Percentiles rank a stretch among this genome's conserved stretches.
phyloP scores from a whole-genome alignment of 805 yeast genomes.

The Pichia sporocuriosa region DNA sequence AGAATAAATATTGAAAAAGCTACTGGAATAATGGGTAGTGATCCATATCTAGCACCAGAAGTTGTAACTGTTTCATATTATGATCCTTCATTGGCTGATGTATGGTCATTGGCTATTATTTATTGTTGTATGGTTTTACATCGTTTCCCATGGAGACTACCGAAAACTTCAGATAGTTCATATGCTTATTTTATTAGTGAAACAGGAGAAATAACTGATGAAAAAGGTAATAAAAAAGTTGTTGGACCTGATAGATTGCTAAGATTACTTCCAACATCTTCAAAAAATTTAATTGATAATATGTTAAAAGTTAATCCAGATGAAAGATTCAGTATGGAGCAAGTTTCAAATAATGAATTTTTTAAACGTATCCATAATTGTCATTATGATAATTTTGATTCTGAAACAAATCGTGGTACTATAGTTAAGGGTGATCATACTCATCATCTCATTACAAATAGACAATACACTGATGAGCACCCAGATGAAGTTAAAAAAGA shows the following conservation, averaged over 20 bases:
- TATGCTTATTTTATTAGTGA: slow-evolving; percentile 54
- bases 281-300: slow-evolving; percentile 51
- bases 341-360: slow-evolving; percentile 54
- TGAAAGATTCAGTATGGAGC: slow-evolving; percentile 52
- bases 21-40: slow-evolving; percentile 88
- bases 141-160: slow-evolving; percentile 94
- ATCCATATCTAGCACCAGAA: slow-evolving; percentile 94
- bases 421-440: slow-evolving; percentile 38
- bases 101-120: slow-evolving; percentile 92
- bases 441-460: slow-evolving; percentile 67
- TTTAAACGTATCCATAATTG: slow-evolving; percentile 52
- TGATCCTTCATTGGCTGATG: slow-evolving; percentile 83
- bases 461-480: slow-evolving; percentile 42
- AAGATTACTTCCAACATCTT: slow-evolving; percentile 60
- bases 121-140: slow-evolving; percentile 84
- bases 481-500: slow-evolving; percentile 26
- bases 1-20: slow-evolving; percentile 45
- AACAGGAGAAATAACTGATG: slow-evolving; percentile 22
- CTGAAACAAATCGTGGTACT: slow-evolving; percentile 13
- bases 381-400: slow-evolving; percentile 24
- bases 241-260: slow-evolving; percentile 68
- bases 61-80: slow-evolving; percentile 52
- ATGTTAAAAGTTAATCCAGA: slow-evolving; percentile 61
- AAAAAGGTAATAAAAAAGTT: slow-evolving; percentile 19
- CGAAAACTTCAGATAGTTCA: slow-evolving; percentile 69